Conservation (phyloP, 2,329 filamentous ascomycete genomes). For the Dothistroma pini region DNA sequence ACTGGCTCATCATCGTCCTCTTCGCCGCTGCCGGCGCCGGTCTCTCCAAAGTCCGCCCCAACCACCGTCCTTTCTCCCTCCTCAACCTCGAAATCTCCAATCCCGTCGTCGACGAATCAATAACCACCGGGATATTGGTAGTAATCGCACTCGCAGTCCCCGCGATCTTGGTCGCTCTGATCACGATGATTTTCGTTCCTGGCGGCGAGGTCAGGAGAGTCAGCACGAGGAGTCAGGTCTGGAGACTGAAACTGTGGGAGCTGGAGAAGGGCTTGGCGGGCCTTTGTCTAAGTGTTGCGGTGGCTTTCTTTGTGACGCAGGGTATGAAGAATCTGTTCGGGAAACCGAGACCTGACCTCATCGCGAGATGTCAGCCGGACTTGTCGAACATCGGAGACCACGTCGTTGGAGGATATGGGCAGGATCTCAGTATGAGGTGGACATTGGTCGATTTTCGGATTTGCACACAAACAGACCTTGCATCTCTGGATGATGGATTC, state of each 20-base stretch:
- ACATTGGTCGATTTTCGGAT: constrained; percentile 72
- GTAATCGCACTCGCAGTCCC: constrained; percentile 64
- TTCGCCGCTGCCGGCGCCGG: constrained; percentile 24
- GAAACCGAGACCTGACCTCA: constrained; percentile 52
- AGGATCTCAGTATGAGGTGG: constrained; percentile 53
- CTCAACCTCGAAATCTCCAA: constrained; percentile 76
- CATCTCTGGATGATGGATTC: constrained; percentile 73
- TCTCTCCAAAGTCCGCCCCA: constrained; percentile 59
- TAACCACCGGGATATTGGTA: constrained; percentile 63
- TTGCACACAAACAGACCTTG: constrained; percentile 62
- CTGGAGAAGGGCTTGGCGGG: constrained; percentile 81
- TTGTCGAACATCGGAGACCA: constrained; percentile 53
- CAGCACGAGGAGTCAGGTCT: constrained; percentile 52
- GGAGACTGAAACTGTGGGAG: constrained; percentile 86
- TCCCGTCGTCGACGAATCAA: constrained; percentile 68
- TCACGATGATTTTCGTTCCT: constrained; percentile 67
- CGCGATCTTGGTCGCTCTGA: constrained; percentile 62
- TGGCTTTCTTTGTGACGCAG: constrained; percentile 75
- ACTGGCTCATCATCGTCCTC: constrained; percentile 65
- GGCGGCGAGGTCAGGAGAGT: constrained; percentile 55
- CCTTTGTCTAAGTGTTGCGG: constrained; percentile 66
- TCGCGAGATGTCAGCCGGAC: constrained; percentile 73
- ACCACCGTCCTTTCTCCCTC: constrained; percentile 67
- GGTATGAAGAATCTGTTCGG: constrained; percentile 68
- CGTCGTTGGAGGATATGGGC: constrained; percentile 62